Evolutionary conservation across 257 asterid genomes (phyloP), one percentile per base, ranked within the genome.

Genomic region (Rhazya stricta): DNA sequence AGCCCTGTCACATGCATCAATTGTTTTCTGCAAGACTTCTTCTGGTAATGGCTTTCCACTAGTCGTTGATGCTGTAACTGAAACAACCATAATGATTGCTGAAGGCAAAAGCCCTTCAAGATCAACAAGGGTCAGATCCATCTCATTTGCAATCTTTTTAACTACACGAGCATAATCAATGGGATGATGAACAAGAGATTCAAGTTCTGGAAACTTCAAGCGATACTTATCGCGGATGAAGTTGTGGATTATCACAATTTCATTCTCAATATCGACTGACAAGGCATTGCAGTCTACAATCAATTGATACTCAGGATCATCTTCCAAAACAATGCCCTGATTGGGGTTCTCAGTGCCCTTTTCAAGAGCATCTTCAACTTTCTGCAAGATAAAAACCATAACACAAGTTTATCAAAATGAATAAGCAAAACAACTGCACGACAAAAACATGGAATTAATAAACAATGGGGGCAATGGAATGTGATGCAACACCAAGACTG

Each of bases 1-100:
- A 66, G 97, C 99, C 11, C 99, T 84, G 77, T 94, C 97, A 81
- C 99, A 92, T 11, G 99, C 99, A 41, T 90, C 97, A 11, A 89
- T 63, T 65, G 98, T 86, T 85, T 94, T 94, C 72, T 89, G 90
- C 73, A 94, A 81, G 69, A 89, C 96, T 72, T 94, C 97, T 37
- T 90, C 96, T 2, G 97, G 96, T 63, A 94, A 97, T 51, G 97
- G 99, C 84, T 94, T 94, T 60, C 99, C 99, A 79, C 93, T 94
- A n/a, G 97, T 94, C 72, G 99, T 94, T 48, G 99, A 94, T 45
- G 97, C 99, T 12, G 99, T 94, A 53, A 94, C 97, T 27, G 99
- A 94, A 65, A 94, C 90, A 3, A 94, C 99, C 99, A 94, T 94
- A 56, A 94, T 94, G 72, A 88, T 89, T 63, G 99, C 97, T 21